phyloP scores from a whole-genome alignment of 768 basidiomycete genomes.

The Epithele typhae region DNA sequence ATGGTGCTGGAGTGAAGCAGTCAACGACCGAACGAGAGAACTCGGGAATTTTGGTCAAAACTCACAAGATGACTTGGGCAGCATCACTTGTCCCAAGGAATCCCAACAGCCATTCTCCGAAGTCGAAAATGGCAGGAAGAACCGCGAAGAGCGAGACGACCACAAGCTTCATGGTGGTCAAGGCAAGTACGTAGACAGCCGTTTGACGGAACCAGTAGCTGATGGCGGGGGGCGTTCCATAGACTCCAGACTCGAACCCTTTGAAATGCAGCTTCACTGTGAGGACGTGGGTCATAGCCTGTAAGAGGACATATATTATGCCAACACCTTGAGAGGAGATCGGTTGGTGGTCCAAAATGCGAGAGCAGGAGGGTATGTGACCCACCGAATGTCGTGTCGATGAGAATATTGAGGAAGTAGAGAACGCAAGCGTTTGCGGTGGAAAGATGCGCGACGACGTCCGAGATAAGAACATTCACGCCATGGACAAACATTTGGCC shows the following conservation, averaged over 20 bases:
- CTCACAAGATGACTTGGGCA: conserved; percentile 79
- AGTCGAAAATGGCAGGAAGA: conserved; percentile 62
- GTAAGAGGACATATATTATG: conserved; percentile 72
- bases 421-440: conserved; percentile 84
- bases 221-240: conserved; percentile 78
- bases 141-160: conserved; percentile 73
- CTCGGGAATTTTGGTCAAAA: conserved; percentile 14
- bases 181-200: conserved; percentile 73
- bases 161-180: conserved; percentile 87
- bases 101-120: conserved; percentile 85
- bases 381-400: conserved; percentile 90
- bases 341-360: conserved; percentile 4
- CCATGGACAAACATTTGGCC: conserved; percentile 83
- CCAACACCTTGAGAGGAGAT: conserved; percentile 57
- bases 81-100: conserved; percentile 69
- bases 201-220: conserved; percentile 74
- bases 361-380: not conserved
- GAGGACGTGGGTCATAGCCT: conserved; percentile 58
- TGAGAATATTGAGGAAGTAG: conserved; percentile 89
- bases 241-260: conserved; percentile 83
- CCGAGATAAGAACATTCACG: conserved; percentile 75
- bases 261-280: conserved; percentile 60
- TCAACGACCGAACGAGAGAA: not conserved
- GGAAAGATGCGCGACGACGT: conserved; percentile 63
- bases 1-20: conserved; percentile 54